These are phyloP conservation scores for Multifurca ochricompacta DNA, from an alignment of 768 basidiomycete genomes.

Conservation along the genomic window DNA sequence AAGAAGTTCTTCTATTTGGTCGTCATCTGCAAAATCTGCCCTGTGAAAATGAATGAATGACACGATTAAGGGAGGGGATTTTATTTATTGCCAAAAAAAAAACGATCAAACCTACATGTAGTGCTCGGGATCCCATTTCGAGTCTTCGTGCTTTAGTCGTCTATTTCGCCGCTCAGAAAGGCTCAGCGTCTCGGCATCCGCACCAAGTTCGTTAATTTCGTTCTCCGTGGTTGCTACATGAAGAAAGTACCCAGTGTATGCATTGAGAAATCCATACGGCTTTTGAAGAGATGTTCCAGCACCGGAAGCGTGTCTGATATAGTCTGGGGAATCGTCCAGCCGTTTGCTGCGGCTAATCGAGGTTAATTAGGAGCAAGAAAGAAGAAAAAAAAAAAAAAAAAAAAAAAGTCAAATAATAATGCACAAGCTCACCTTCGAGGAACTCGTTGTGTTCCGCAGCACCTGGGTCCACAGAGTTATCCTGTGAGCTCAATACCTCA, in stretches of 20 bases:
- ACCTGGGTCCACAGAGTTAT: background rate
- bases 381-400: background rate
- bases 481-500: conserved; percentile 42
- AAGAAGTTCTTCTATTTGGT: conserved; percentile 63
- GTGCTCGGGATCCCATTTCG: conserved; percentile 78
- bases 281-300: conserved; percentile 37
- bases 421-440: conserved; percentile 38
- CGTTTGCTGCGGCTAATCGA: conserved; percentile 58
- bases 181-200: conserved; percentile 51
- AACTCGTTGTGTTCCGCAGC: conserved; percentile 42
- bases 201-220: conserved; percentile 73
- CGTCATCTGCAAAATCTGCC: conserved; percentile 76
- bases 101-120: conserved; percentile 54
- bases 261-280: conserved; percentile 70
- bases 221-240: conserved; percentile 71
- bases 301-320: conserved; percentile 36
- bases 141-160: conserved; percentile 56
- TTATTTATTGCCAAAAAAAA: conserved; percentile 44
- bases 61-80: conserved; percentile 23
- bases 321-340: conserved; percentile 71
- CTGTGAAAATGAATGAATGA: conserved; percentile 31
- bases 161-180: conserved; percentile 42
- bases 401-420: background rate
- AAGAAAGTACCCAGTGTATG: conserved; percentile 66
- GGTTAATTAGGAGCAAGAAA: conserved; percentile 4